phyloP scores from a whole-genome alignment of 805 yeast genomes.

The Kodamaea neixiangensis region DNA sequence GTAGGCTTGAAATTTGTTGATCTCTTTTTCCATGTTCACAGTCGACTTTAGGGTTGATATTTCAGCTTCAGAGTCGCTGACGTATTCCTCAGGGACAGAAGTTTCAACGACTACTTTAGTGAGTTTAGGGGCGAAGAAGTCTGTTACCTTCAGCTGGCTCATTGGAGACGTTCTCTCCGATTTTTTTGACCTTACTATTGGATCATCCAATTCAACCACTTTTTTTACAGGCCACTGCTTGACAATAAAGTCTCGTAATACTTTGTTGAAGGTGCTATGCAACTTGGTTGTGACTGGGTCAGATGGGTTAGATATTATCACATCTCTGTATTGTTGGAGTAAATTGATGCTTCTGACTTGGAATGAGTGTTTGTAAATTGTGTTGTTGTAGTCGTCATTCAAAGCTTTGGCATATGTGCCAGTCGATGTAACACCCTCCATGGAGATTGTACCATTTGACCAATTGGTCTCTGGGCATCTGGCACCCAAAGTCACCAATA shows the following conservation, averaged over 20 bases:
- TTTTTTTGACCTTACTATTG: slow-evolving; percentile 10
- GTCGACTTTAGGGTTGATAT: slow-evolving; percentile 9
- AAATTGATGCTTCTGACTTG: slow-evolving; percentile 20
- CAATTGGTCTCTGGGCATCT: slow-evolving; percentile 29
- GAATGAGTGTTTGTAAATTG: slow-evolving; percentile 22
- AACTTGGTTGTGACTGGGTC: slow-evolving; percentile 8
- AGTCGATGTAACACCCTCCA: slow-evolving; percentile 23
- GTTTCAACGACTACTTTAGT: background rate
- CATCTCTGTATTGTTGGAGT: slow-evolving; percentile 14
- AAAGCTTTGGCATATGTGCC: slow-evolving; percentile 22
- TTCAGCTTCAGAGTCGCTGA: slow-evolving; percentile 27
- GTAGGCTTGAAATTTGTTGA: slow-evolving; percentile 19
- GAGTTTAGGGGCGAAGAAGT: slow-evolving; percentile 10
- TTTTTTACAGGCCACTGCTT: slow-evolving; percentile 10
- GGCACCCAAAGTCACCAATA: slow-evolving; percentile 34
- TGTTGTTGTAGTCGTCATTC: slow-evolving; percentile 20
- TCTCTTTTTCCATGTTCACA: slow-evolving; percentile 20
- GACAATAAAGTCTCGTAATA: slow-evolving; percentile 14
- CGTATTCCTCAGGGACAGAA: slow-evolving; percentile 16
- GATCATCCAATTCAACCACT: slow-evolving; percentile 6
- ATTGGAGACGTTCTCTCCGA: slow-evolving; percentile 9
- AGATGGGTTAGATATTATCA: background rate
- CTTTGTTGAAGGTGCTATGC: slow-evolving; percentile 6
- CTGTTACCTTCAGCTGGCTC: slow-evolving; percentile 12
- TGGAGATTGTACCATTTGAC: slow-evolving; percentile 19